Percentiles rank a stretch among this genome's conserved stretches.
phyloP scores from a whole-genome alignment of 2,329 filamentous ascomycete genomes.

The Diaporthe sp. region DNA sequence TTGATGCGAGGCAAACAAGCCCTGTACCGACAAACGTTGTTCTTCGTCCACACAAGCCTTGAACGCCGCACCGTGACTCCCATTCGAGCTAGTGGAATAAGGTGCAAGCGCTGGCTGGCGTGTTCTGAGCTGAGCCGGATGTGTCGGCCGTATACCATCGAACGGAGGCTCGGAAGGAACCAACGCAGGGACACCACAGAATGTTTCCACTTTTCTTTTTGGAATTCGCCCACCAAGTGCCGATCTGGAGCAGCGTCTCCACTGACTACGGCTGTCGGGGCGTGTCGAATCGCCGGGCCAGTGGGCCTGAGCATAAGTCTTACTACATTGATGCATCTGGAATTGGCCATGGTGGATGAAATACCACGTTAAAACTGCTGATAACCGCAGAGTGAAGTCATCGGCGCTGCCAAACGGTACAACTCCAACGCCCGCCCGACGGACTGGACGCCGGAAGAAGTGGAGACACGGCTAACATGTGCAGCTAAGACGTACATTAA shows the following conservation, averaged over 20 bases:
- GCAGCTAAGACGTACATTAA: background rate
- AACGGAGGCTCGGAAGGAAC: background rate
- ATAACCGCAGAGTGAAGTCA: slow-evolving; percentile 26
- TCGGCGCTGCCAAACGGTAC: background rate
- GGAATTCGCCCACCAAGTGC: background rate
- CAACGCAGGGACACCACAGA: background rate
- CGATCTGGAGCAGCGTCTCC: background rate
- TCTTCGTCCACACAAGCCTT: too few relatives aligned
- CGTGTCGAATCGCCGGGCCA: background rate
- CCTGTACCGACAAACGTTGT: too few relatives aligned
- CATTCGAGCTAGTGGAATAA: background rate
- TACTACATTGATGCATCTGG: background rate
- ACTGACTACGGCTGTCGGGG: slow-evolving; percentile 4
- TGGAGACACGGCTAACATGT: background rate
- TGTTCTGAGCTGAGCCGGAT: background rate
- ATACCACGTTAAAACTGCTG: background rate
- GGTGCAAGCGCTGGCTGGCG: background rate
- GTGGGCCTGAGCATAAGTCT: slow-evolving; percentile 23
- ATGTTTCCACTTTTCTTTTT: background rate
- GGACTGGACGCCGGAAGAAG: background rate
- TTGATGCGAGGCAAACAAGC: too few relatives aligned
- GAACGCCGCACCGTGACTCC: background rate
- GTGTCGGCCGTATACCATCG: background rate
- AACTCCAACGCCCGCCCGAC: slow-evolving; percentile 10
- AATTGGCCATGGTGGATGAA: background rate